A percentile compares a stretch with the other conserved stretches of the same genome.
Evolutionary conservation across 441 rosid species (phyloP).

Genomic region (Brassica hybrid): DNA sequence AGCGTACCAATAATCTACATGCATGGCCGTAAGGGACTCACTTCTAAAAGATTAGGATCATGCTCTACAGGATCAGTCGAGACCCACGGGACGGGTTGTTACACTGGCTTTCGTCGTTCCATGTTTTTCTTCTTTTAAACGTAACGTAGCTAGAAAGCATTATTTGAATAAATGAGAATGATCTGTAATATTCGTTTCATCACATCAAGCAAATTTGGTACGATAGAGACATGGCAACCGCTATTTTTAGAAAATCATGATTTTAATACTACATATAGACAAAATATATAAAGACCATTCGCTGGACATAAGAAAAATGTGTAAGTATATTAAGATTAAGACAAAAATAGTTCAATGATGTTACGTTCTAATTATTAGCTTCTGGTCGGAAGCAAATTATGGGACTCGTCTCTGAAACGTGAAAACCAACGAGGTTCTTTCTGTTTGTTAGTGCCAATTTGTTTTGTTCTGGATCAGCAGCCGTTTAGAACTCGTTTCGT

Average conservation of each 20-base stretch:
- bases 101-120: not conserved
- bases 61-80: no score
- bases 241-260: not conserved
- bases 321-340: not conserved
- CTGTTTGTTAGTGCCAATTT: not conserved
- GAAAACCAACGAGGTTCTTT: slow-evolving; percentile 21
- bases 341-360: not conserved
- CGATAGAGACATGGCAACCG: not conserved
- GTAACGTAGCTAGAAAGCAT: not conserved
- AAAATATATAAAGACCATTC: not conserved
- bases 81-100: no score
- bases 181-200: not conserved
- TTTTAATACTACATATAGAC: not conserved
- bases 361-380: slow-evolving; percentile 1
- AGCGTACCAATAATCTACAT: no score
- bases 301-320: slow-evolving; percentile 4
- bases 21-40: no score
- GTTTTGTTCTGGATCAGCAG: not conserved
- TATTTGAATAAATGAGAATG: not conserved
- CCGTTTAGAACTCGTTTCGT: slow-evolving; percentile 36
- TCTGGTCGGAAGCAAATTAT: slow-evolving; percentile 6
- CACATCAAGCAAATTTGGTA: not conserved
- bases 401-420: slow-evolving; percentile 13
- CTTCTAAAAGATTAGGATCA: no score
- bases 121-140: not conserved